Percentiles rank a stretch among this genome's conserved stretches.
These are phyloP conservation scores for Helotiales sp. DNA, from an alignment of 2,329 filamentous ascomycete genomes.

Conservation along the genomic window DNA sequence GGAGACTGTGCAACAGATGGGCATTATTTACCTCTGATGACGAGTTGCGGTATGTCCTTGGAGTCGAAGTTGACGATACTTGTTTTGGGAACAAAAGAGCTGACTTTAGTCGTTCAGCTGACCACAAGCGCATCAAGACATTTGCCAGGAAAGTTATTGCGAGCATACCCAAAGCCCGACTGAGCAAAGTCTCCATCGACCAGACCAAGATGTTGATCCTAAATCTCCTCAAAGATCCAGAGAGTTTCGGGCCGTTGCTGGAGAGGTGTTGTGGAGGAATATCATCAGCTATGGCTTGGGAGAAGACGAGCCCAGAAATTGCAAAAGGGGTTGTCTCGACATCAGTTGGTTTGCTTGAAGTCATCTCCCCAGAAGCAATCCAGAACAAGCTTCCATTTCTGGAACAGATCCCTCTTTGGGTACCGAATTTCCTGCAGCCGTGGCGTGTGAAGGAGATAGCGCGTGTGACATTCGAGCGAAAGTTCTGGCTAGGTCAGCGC, in stretches of 20 bases:
- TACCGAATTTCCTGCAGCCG: slow-evolving; percentile 24
- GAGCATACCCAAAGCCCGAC: slow-evolving; percentile 22
- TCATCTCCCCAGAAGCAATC: slow-evolving; percentile 23
- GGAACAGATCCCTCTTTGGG: slow-evolving; percentile 19
- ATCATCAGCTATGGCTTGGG: slow-evolving; percentile 22
- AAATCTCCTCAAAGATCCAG: slow-evolving; percentile 25
- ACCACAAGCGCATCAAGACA: slow-evolving; percentile 23
- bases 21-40: slow-evolving; percentile 25
- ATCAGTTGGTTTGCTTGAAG: slow-evolving; percentile 16
- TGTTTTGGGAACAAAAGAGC: neutral
- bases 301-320: slow-evolving; percentile 14
- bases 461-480: slow-evolving; percentile 14
- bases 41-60: slow-evolving; percentile 17
- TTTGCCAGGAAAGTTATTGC: slow-evolving; percentile 24
- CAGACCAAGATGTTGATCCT: slow-evolving; percentile 28
- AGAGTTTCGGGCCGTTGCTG: slow-evolving; percentile 10
- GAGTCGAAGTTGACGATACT: neutral
- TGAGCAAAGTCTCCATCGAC: slow-evolving; percentile 27
- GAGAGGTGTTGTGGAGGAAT: slow-evolving; percentile 23
- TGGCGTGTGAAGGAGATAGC: slow-evolving; percentile 21
- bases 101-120: slow-evolving; percentile 10
- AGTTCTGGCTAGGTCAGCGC: slow-evolving; percentile 26
- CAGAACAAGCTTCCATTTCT: slow-evolving; percentile 28
- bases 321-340: slow-evolving; percentile 21
- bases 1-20: slow-evolving; percentile 19